phyloP scores from a whole-genome alignment of 1,284 basidiomycete species.

The Moesziomyces globuligerus region DNA sequence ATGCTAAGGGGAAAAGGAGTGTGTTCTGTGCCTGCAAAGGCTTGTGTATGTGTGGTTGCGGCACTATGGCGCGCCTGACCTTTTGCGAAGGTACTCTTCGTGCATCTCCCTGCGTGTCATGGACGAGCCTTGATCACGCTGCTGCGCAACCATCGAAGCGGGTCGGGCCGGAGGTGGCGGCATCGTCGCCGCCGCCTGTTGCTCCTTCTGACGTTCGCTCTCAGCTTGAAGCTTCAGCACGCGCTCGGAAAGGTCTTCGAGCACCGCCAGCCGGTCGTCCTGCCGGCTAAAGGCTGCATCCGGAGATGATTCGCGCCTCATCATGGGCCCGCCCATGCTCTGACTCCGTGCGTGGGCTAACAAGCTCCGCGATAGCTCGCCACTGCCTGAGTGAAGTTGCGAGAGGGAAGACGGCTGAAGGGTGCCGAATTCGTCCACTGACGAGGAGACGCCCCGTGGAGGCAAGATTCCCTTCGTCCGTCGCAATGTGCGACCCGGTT shows the following conservation, averaged over 20 bases:
- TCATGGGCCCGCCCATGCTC: slow-evolving; percentile 2
- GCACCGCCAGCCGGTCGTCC: slow-evolving; percentile 27
- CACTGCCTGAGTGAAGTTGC: neutral
- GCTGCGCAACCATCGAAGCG: slow-evolving; percentile 1
- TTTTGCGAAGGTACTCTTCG: slow-evolving; percentile 27
- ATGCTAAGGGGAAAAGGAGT: neutral
- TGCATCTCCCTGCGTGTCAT: slow-evolving; percentile 37
- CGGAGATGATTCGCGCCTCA: neutral
- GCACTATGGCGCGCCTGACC: slow-evolving; percentile 2
- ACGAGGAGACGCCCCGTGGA: slow-evolving; percentile 8
- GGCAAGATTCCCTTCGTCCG: slow-evolving; percentile 18
- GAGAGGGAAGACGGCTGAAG: slow-evolving; percentile 3
- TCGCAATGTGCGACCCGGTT: slow-evolving; percentile 16
- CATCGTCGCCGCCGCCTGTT: slow-evolving; percentile 23
- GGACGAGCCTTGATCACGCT: slow-evolving; percentile 4
- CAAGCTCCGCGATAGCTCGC: neutral
- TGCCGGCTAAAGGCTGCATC: neutral
- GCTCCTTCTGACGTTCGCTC: slow-evolving; percentile 17
- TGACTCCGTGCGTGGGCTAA: slow-evolving; percentile 1
- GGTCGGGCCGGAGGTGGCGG: slow-evolving; percentile 19
- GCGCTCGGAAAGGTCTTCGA: slow-evolving; percentile 37
- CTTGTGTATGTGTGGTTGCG: neutral
- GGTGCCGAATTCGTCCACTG: slow-evolving; percentile 19
- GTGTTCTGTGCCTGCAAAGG: too few relatives aligned
- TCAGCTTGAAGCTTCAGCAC: slow-evolving; percentile 26